These are phyloP conservation scores for Mycosarcoma maydis DNA, from an alignment of 1,284 basidiomycete genomes.

Conservation along the genomic window DNA sequence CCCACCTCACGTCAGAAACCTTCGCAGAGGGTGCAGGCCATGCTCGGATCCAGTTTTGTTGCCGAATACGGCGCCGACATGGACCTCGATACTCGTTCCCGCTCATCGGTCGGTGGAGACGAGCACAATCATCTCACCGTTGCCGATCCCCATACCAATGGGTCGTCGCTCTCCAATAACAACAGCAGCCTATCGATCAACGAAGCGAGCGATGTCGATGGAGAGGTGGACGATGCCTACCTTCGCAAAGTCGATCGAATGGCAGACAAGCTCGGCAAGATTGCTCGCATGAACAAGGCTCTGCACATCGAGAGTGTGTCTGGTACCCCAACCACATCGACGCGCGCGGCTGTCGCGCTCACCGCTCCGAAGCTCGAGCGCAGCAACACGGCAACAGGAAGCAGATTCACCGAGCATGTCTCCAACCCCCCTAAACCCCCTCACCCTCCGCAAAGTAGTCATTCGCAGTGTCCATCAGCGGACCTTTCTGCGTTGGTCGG, in stretches of 20 bases:
- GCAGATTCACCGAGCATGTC: slow-evolving; percentile 27
- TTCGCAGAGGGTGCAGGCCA: slow-evolving; percentile 34
- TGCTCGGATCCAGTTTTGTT: slow-evolving; percentile 42
- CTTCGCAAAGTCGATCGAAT: slow-evolving; percentile 45
- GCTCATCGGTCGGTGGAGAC: slow-evolving; percentile 11
- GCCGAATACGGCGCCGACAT: slow-evolving; percentile 30
- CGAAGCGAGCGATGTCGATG: slow-evolving; percentile 38
- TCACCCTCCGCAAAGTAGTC: not conserved
- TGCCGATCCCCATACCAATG: not conserved
- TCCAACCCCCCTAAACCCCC: not conserved
- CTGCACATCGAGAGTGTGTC: not conserved
- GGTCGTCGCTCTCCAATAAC: slow-evolving; percentile 5
- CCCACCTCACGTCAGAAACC: slow-evolving; percentile 8
- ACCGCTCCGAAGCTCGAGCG: slow-evolving; percentile 8
- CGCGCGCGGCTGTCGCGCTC: not conserved
- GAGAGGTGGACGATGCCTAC: slow-evolving; percentile 39
- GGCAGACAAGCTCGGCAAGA: slow-evolving; percentile 40
- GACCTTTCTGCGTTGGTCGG: slow-evolving; percentile 17
- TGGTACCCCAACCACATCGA: not conserved
- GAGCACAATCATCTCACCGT: slow-evolving; percentile 10
- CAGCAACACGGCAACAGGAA: slow-evolving; percentile 11
- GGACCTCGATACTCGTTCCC: slow-evolving; percentile 16
- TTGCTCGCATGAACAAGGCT: slow-evolving; percentile 22
- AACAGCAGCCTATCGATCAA: slow-evolving; percentile 24
- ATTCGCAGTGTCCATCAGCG: slow-evolving; percentile 29